Conservation (phyloP, 2,329 filamentous ascomycete species). For the Emericellopsis cladophorae region DNA sequence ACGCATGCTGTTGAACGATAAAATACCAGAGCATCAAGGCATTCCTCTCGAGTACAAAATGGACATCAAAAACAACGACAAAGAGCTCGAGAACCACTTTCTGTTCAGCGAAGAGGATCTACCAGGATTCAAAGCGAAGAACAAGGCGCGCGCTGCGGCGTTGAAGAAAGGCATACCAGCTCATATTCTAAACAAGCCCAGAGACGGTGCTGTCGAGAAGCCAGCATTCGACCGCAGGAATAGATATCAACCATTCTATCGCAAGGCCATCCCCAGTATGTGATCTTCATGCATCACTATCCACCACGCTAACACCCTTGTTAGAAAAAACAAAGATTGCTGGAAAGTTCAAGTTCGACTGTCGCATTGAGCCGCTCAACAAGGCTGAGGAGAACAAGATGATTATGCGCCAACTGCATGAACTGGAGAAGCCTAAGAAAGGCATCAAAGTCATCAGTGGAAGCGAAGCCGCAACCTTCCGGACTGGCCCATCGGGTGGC, state of each 20-base stretch:
- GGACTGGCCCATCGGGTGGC: slow-evolving; percentile 34
- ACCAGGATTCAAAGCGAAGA: slow-evolving; percentile 36
- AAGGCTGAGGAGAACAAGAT: slow-evolving; percentile 57
- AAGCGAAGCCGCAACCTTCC: slow-evolving; percentile 34
- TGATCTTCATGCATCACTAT: slow-evolving; percentile 5
- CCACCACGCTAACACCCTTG: not conserved
- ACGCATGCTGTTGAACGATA: slow-evolving; percentile 54
- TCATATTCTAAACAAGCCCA: slow-evolving; percentile 33
- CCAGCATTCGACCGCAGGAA: slow-evolving; percentile 29
- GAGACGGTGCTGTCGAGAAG: slow-evolving; percentile 21
- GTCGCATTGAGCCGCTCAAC: slow-evolving; percentile 60
- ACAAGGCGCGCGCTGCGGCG: slow-evolving; percentile 41
- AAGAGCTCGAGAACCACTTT: slow-evolving; percentile 68
- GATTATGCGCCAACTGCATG: slow-evolving; percentile 41
- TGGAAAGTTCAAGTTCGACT: slow-evolving; percentile 62
- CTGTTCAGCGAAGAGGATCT: slow-evolving; percentile 91
- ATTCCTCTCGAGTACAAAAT: slow-evolving; percentile 86
- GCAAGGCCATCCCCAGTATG: slow-evolving; percentile 65
- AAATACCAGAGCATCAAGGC: slow-evolving; percentile 53
- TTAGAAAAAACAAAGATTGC: slow-evolving; percentile 67
- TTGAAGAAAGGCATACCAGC: slow-evolving; percentile 46
- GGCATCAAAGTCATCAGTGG: slow-evolving; percentile 37
- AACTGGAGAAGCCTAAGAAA: slow-evolving; percentile 35
- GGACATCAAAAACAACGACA: slow-evolving; percentile 40
- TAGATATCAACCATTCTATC: slow-evolving; percentile 46